Base-by-base conservation (phyloP, 352 stramenopile species). In the Phytophthora kernoviae region DNA sequence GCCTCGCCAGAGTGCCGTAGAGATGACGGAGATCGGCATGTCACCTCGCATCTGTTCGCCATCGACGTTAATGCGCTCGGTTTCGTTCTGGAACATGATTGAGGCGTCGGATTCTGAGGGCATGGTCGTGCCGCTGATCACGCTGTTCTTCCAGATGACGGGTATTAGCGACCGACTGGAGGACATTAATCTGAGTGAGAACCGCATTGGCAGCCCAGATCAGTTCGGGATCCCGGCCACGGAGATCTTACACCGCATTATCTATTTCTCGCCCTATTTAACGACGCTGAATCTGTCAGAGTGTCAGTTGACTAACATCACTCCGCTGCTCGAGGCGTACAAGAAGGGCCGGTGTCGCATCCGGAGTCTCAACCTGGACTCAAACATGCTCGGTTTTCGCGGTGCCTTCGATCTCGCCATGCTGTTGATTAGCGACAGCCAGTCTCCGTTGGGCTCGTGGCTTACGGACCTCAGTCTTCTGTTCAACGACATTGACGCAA, bases 191-290 rank as follows among this genome's bases (percentile, higher is more conserved):
- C 40, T 87, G 50, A 85, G 77, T 49, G 70, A 82, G 39, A 87
- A 87, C 54, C 68, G 73, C 24, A 84, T 87, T 49, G 73, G 75
- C 26, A 83, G 70, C 41, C 73, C 77, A 6, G 77, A 84, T 43
- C 59, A 75, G 32, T 87, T 85, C 36, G 73, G 77, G 22, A 80
- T 85, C 27, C 67, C 71, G 8, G 68, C 71, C 12, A 69, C 65
- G 2, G 75, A 84, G 56, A 79, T 84, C 59, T 40, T 84, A 36
- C 75, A 79, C 34, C 71, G 75, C 55, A 73, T 84, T 63, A 71
- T 84, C 49, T 75, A 84, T 63, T 81, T 79, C 58, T 84, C 68
- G 59, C 75, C 75, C 24, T 79, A 79, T 69, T 77, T 84, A 65
- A 79, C 68, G 34, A 64, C 68, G 49, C 54, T 84, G 51, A 76